Base-by-base conservation (phyloP, 805 yeast genomes). In the Myxozyma monticola region DNA sequence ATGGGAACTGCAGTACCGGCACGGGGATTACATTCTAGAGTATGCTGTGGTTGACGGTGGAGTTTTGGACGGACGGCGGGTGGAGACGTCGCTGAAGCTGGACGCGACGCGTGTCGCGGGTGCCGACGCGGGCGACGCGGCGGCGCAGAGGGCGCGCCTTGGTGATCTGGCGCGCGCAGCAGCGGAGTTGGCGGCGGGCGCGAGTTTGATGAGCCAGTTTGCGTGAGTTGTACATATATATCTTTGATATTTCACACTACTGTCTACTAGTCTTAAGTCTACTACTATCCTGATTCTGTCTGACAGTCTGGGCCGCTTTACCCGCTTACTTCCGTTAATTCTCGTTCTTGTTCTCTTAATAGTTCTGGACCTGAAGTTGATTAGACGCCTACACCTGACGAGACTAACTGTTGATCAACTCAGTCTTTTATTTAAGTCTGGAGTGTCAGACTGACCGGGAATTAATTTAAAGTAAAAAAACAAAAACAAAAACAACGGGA, bases 1-100 rank as follows among this genome's bases (percentile, higher is more conserved):
- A 21, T 24, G 45, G 15, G 51, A 49, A 38, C 24, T 49, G 26
- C 30, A 25, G 33, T 53, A 47, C 36, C n/a, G 30, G 20, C 35
- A 45, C 31, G 51, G 48, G 12, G 41, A 37, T 17, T 41, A 53
- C 26, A 25, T 42, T 21, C 43, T 53, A 20, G 33, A 42, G 42
- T 49, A 45, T 36, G 17, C 40, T 20, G 20, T 49, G 10, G 54
- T 48, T 10, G 57, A 53, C 29, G 49, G 49, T 30, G 54, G 57
- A 14, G 48, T 37, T 4, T 39, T 53, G 36, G 57, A 49, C 15
- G 57, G 57, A 2, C 47, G 54, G 14, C 44, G 57, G n/a, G 34
- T 49, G 22, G 48, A 53, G 29, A 31, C 37, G 4, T 5, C 51
- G 22, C 5, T 47, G 20, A 35, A 22, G 14, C 25, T 36, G 10